These are phyloP conservation scores for Kalmanozyma brasiliensis DNA, from an alignment of 1,284 basidiomycete genomes.

Conservation along the genomic window DNA sequence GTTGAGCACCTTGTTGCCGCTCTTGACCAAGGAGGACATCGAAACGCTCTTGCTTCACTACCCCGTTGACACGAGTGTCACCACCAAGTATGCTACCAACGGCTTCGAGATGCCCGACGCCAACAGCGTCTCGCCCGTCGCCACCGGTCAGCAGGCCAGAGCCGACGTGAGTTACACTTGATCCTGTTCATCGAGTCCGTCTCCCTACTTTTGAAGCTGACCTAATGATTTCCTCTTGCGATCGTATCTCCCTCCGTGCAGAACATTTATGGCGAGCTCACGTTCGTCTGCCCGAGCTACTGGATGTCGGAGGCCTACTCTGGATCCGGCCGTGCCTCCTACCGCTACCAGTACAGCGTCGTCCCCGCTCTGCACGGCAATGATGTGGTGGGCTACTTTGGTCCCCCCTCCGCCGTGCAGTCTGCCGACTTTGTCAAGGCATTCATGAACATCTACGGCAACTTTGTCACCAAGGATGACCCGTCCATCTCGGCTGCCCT, in stretches of 20 bases:
- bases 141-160: conserved; percentile 25
- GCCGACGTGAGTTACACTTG: conserved; percentile 18
- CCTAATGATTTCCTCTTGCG: too few relatives aligned
- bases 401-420: conserved; percentile 15
- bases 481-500: conserved; percentile 31
- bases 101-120: conserved; percentile 22
- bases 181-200: not conserved
- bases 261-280: conserved; percentile 43
- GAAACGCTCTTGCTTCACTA: conserved; percentile 21
- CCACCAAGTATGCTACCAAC: conserved; percentile 24
- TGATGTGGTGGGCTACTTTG: conserved; percentile 33
- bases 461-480: conserved; percentile 31
- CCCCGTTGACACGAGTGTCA: conserved; percentile 18
- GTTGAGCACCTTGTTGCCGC: conserved; percentile 20
- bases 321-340: conserved; percentile 24
- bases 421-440: conserved; percentile 28
- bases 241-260: not conserved
- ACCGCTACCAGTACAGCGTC: conserved; percentile 41
- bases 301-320: conserved; percentile 42
- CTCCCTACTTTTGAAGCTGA: not conserved
- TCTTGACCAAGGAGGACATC: conserved; percentile 18
- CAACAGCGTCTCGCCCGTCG: conserved; percentile 24
- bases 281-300: conserved; percentile 43
- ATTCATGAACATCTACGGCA: conserved; percentile 34
- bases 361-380: conserved; percentile 32